Conservation (phyloP, 1,139 yeast species). For the Yamadazyma diddensiae region DNA sequence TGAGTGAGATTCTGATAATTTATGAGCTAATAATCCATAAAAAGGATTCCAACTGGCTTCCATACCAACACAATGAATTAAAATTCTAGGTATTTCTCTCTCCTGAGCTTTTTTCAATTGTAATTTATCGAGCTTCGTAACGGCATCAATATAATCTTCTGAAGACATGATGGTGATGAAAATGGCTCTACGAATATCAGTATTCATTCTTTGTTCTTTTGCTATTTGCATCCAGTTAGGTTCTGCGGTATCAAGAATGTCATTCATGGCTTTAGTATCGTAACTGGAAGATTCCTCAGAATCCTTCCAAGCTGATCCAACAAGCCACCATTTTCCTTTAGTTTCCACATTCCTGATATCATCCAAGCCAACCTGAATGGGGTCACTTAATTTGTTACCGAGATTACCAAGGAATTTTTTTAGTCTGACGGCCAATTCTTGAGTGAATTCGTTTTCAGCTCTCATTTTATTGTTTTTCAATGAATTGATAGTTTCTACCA, state of each 20-base stretch:
- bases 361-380: conserved; percentile 77
- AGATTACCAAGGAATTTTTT: conserved; percentile 64
- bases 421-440: conserved; percentile 53
- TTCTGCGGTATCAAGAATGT: conserved; percentile 62
- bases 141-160: conserved; percentile 85
- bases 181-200: conserved; percentile 90
- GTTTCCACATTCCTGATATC: conserved; percentile 77
- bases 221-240: conserved; percentile 93
- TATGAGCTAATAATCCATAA: conserved; percentile 76
- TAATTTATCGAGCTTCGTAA: conserved; percentile 75
- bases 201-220: conserved; percentile 84
- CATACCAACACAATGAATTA: conserved; percentile 80
- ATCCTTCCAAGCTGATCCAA: conserved; percentile 96
- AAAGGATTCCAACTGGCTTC: conserved; percentile 90
- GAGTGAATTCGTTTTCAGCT: conserved; percentile 44
- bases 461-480: conserved; percentile 82
- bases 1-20: conserved; percentile 67
- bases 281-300: conserved; percentile 23
- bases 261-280: conserved; percentile 42
- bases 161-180: conserved; percentile 95
- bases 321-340: conserved; percentile 97
- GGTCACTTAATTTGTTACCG: conserved; percentile 54
- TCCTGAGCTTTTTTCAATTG: conserved; percentile 80
- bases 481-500: conserved; percentile 81
- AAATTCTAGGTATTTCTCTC: conserved; percentile 80